Percentiles rank a stretch among this genome's conserved stretches.
phyloP scores from a whole-genome alignment of 2,329 filamentous ascomycete species.

The Phialocephala sp. region DNA sequence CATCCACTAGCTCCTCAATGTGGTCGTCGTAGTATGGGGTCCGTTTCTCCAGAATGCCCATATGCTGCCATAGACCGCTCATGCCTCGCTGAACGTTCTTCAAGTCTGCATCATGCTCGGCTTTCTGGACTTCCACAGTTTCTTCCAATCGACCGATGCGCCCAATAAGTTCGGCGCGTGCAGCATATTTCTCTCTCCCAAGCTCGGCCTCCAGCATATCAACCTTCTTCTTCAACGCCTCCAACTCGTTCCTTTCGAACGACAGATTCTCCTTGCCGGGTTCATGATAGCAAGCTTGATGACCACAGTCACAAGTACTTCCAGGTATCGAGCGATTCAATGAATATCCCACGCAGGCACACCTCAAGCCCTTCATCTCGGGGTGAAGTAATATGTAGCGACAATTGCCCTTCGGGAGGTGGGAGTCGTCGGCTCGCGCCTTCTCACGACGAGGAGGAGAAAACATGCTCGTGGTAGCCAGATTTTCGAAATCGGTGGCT shows the following conservation, averaged over 20 bases:
- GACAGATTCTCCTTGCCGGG: conserved; percentile 51
- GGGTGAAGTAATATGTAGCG: conserved; percentile 63
- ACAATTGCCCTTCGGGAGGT: conserved; percentile 62
- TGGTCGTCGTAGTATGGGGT: conserved; percentile 59
- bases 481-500: conserved; percentile 33
- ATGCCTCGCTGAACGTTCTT: conserved; percentile 61
- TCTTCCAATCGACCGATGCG: conserved; percentile 55
- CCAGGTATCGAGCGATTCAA: conserved; percentile 59
- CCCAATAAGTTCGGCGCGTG: conserved; percentile 36
- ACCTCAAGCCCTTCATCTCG: conserved; percentile 62
- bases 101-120: conserved; percentile 58
- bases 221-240: conserved; percentile 54
- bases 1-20: conserved; percentile 55
- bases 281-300: conserved; percentile 64
- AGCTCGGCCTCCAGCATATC: conserved; percentile 50
- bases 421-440: conserved; percentile 44
- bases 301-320: conserved; percentile 63
- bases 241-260: conserved; percentile 53
- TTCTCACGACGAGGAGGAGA: conserved; percentile 41
- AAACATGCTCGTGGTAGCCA: conserved; percentile 36
- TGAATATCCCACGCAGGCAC: conserved; percentile 62
- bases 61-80: conserved; percentile 55
- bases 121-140: conserved; percentile 56
- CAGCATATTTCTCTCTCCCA: conserved; percentile 43
- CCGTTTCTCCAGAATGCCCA: conserved; percentile 55